Evolutionary conservation across 768 basidiomycete species (phyloP).

Genomic region (Boletus sp.): DNA sequence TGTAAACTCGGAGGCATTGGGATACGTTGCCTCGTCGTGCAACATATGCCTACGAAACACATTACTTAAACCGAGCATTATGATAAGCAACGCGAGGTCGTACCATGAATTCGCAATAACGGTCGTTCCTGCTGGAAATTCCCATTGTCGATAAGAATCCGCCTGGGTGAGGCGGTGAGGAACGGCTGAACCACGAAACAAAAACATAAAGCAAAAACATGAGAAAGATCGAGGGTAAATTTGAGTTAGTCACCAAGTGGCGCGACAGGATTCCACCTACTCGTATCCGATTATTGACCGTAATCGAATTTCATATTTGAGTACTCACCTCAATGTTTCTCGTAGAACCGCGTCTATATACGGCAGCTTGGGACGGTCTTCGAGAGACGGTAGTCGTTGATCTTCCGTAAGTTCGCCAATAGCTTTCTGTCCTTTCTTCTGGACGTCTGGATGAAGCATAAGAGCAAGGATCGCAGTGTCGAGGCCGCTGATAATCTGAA

Average conservation of each 20-base stretch:
- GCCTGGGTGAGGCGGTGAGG: slow-evolving; percentile 4
- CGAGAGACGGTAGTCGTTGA: not conserved
- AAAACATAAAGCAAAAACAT: too few species aligned
- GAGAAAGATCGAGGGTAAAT: not conserved
- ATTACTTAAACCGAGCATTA: not conserved
- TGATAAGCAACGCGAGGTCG: not conserved
- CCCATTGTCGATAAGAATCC: slow-evolving; percentile 1
- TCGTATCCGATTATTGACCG: not conserved
- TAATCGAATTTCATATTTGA: not conserved
- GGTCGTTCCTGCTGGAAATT: slow-evolving; percentile 2
- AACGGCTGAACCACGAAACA: not conserved
- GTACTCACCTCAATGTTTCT: not conserved
- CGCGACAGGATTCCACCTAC: slow-evolving; percentile 8
- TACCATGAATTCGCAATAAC: slow-evolving; percentile 1
- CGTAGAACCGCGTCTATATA: slow-evolving; percentile 1
- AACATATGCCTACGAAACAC: slow-evolving; percentile 5
- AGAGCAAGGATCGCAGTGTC: slow-evolving; percentile 2
- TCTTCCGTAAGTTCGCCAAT: not conserved
- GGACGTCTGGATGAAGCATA: slow-evolving; percentile 2
- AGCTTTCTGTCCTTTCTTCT: not conserved
- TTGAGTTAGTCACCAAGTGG: not conserved
- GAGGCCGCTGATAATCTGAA: not conserved
- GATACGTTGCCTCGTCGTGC: not conserved
- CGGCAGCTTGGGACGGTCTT: not conserved
- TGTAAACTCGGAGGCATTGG: slow-evolving; percentile 2